Percentiles rank a stretch among this genome's conserved stretches.
phyloP scores from a whole-genome alignment of 306 rosid genomes.

The Coriaria nepalensis region DNA sequence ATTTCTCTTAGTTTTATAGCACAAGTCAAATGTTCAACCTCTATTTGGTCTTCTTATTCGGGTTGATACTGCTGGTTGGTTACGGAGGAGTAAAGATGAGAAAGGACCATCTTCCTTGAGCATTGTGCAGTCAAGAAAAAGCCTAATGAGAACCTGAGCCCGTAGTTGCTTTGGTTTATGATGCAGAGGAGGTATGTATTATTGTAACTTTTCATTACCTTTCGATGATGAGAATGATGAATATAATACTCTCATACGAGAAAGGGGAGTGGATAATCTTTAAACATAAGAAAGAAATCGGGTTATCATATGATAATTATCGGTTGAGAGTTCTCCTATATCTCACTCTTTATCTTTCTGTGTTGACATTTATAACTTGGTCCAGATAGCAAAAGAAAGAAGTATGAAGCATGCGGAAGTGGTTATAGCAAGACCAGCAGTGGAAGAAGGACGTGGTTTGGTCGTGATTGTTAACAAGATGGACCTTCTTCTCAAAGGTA shows the following conservation, averaged over 20 bases:
- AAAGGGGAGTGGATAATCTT: no score
- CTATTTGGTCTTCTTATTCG: constrained; percentile 12
- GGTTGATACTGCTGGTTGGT: constrained; percentile 99
- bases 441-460: constrained; percentile 96
- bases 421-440: constrained; percentile 82
- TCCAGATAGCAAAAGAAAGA: constrained; percentile 57
- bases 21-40: background rate
- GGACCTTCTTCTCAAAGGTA: constrained; percentile 80
- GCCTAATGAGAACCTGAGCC: constrained; percentile 92
- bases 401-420: constrained; percentile 93
- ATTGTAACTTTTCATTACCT: constrained; percentile 7
- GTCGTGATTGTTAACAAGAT: constrained; percentile 96
- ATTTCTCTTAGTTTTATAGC: no score
- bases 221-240: background rate
- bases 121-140: constrained; percentile 84
- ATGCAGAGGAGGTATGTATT: constrained; percentile 74
- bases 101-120: constrained; percentile 93
- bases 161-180: constrained; percentile 82
- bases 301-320: background rate
- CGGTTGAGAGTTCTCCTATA: no score
- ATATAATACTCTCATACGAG: no score
- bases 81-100: constrained; percentile 75
- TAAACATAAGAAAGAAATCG: no score
- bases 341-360: background rate
- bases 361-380: background rate